Percentiles rank a stretch among this genome's conserved stretches.
These are phyloP conservation scores for Falciphora oryzae DNA, from an alignment of 2,329 filamentous ascomycete species.

Conservation along the genomic window DNA sequence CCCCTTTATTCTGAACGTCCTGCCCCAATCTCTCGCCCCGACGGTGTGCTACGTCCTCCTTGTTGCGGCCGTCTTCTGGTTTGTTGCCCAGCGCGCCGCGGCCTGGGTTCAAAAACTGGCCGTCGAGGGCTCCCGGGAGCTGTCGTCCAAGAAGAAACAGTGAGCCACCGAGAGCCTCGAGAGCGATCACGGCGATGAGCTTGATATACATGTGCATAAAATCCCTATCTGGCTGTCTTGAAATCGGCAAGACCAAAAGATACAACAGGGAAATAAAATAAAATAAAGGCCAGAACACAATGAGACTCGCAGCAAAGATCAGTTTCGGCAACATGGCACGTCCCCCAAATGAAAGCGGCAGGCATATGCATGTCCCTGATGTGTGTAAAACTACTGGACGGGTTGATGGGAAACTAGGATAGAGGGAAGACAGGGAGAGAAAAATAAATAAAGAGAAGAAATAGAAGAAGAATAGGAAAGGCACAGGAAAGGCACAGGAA, in stretches of 20 bases:
- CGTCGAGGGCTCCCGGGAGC: background rate
- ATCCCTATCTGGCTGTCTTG: background rate
- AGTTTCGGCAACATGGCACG: no score
- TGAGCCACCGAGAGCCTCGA: constrained; percentile 10
- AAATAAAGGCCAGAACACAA: no score
- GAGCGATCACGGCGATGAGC: constrained; percentile 3
- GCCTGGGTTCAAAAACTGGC: constrained; percentile 21
- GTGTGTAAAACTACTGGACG: no score
- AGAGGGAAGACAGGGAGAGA: no score
- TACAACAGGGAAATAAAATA: no score
- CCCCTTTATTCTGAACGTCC: constrained; percentile 71
- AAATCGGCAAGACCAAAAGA: background rate
- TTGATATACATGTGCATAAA: background rate
- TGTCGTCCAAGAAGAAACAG: background rate
- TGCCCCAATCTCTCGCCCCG: constrained; percentile 72
- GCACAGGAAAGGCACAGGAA: no score
- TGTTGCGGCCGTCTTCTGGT: constrained; percentile 47
- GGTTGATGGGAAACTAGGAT: no score
- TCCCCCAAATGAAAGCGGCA: no score
- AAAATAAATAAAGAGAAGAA: no score
- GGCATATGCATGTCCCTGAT: no score
- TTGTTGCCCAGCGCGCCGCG: constrained; percentile 34
- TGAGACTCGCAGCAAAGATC: no score
- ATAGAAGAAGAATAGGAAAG: no score
- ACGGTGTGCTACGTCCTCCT: constrained; percentile 62